These are phyloP conservation scores for Przewalskia tangutica DNA, from an alignment of 257 asterid genomes.

Conservation along the genomic window DNA sequence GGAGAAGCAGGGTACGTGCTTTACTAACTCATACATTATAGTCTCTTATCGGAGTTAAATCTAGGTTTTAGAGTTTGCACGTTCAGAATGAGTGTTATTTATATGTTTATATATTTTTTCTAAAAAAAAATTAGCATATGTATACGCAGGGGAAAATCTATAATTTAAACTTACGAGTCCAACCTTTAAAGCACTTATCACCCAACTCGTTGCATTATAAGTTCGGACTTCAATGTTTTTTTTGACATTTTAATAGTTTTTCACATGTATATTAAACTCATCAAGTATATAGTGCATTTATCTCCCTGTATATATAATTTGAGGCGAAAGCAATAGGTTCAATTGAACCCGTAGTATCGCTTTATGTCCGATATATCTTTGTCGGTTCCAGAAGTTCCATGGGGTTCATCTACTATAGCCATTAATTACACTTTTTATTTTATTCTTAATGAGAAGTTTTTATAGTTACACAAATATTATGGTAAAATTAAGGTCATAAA, in stretches of 20 bases:
- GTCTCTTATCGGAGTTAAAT: too few relatives aligned
- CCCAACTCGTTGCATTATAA: background rate
- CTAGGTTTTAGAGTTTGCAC: background rate
- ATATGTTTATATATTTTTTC: background rate
- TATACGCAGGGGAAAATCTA: too few relatives aligned
- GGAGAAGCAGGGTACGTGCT: conserved; percentile 99
- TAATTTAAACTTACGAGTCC: background rate
- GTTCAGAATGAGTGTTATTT: background rate
- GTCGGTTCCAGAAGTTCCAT: background rate
- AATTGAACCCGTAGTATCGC: background rate
- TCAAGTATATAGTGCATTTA: background rate
- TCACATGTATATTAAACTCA: background rate
- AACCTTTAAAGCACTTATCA: too few relatives aligned
- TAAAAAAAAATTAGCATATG: background rate
- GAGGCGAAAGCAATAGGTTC: background rate
- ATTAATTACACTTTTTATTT: too few relatives aligned
- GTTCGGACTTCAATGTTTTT: background rate
- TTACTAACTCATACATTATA: conserved; percentile 38
- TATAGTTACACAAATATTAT: too few relatives aligned
- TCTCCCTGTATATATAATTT: background rate
- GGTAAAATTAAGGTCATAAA: too few relatives aligned
- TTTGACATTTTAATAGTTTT: background rate
- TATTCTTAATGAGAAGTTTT: too few relatives aligned
- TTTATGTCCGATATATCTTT: background rate
- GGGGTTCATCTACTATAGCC: background rate